Base-by-base conservation (phyloP, 1,139 yeast species). In the Arxiozyma heterogenica region DNA sequence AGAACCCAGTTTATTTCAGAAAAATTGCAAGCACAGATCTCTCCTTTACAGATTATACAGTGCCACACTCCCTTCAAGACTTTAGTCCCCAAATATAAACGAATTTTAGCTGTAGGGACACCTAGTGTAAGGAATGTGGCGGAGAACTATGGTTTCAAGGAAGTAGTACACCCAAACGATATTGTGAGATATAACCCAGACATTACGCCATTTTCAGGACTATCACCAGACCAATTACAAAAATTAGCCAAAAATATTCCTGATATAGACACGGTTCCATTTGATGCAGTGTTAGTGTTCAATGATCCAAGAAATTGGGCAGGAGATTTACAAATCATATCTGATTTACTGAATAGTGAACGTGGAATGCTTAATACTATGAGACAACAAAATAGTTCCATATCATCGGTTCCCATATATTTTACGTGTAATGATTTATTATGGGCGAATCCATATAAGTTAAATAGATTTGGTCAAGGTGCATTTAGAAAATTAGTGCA, bases 221-320 rank as follows among this genome's bases (percentile, higher is more conserved):
- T 86, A 65, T 84, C 86, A 61, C 73, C 79, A 3, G 74, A 74
- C 6, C 83, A 85, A 55, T 63, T 85, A 17, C 67, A 70, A 18
- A 61, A 72, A 30, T 77, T 75, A 68, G 81, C 85, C 0, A 61
- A 61, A 25, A 66, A 64, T 1, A 56, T 67, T 39, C 60, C 61
- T 1, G 61, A 63, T 23, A 58, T 72, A n/a, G 70, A 66, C 38
- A 70, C 69, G 2, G 73, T 73, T 52, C 81, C 81, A 17, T 76
- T 90, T 57, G 95, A 89, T 60, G 94, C 94, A 0, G 76, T 93
- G 1, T 72, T 93, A 59, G 91, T 90, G 47, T 90, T 91, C 70
- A 89, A 88, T 67, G 98, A 93, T 69, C 89, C 98, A 1, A 75
- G 95, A 55, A 98, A 93, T 66, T 78, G 90, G 83, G 91, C 89